A percentile compares a stretch with the other conserved stretches of the same genome.
Evolutionary conservation across 2,329 filamentous ascomycete species (phyloP).

Genomic region (Talaromyces marneffei): DNA sequence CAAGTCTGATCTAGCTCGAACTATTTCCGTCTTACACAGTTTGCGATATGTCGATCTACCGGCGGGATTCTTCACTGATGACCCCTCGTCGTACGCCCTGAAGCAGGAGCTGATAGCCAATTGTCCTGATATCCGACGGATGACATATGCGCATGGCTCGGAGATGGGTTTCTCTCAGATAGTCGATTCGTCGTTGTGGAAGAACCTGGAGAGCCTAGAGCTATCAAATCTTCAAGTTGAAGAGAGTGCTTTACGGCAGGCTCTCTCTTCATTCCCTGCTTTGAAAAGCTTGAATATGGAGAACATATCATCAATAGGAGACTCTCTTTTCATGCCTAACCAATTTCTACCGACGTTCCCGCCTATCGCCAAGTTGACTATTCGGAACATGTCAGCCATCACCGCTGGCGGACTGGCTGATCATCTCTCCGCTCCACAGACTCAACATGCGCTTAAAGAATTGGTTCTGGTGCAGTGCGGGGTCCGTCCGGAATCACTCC

Average conservation of each 20-base stretch:
- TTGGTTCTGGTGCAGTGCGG: slow-evolving; percentile 69
- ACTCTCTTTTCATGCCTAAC: slow-evolving; percentile 66
- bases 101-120: slow-evolving; percentile 77
- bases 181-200: slow-evolving; percentile 47
- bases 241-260: slow-evolving; percentile 54
- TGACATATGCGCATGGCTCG: slow-evolving; percentile 73
- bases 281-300: slow-evolving; percentile 71
- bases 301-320: slow-evolving; percentile 63
- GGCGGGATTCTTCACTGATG: slow-evolving; percentile 78
- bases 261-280: slow-evolving; percentile 60
- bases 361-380: slow-evolving; percentile 63
- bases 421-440: slow-evolving; percentile 60
- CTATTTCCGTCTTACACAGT: slow-evolving; percentile 77
- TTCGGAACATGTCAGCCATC: slow-evolving; percentile 66
- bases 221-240: slow-evolving; percentile 35
- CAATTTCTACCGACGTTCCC: slow-evolving; percentile 67
- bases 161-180: slow-evolving; percentile 72
- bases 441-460: slow-evolving; percentile 56
- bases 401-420: slow-evolving; percentile 64
- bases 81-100: slow-evolving; percentile 66
- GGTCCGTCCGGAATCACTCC: slow-evolving; percentile 44
- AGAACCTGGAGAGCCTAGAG: slow-evolving; percentile 39
- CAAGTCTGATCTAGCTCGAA: slow-evolving; percentile 76
- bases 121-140: slow-evolving; percentile 79
- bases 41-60: slow-evolving; percentile 86